These are phyloP conservation scores for Cladosporium oxysporum DNA, from an alignment of 2,329 filamentous ascomycete species.

Conservation along the genomic window DNA sequence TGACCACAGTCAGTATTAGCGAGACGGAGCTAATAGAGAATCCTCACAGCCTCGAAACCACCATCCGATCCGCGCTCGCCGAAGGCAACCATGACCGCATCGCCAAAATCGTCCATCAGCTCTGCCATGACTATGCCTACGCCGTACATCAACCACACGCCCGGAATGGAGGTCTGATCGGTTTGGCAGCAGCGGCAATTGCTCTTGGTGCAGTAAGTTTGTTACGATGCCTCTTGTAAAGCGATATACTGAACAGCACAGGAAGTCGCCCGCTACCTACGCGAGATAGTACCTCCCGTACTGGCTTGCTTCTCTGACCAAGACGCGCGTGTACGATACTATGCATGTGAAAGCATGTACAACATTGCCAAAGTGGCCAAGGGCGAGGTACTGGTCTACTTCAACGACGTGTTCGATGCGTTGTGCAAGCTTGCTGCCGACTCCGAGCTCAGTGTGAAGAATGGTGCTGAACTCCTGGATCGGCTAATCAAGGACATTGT, in stretches of 20 bases:
- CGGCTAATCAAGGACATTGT: constrained; percentile 95
- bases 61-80: constrained; percentile 80
- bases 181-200: constrained; percentile 91
- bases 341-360: constrained; percentile 99
- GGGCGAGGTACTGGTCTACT: constrained; percentile 94
- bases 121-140: constrained; percentile 97
- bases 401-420: constrained; percentile 97
- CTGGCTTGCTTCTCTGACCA: constrained; percentile 97
- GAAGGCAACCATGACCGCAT: constrained; percentile 78
- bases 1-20: neutral
- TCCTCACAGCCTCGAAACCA: constrained; percentile 72
- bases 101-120: constrained; percentile 85
- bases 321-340: constrained; percentile 95
- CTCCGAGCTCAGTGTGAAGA: constrained; percentile 95
- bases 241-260: constrained; percentile 45
- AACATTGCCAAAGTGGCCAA: constrained; percentile 99
- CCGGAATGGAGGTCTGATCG: constrained; percentile 92
- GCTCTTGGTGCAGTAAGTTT: constrained; percentile 81
- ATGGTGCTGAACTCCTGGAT: constrained; percentile 92
- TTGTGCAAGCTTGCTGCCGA: constrained; percentile 96
- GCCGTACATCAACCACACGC: constrained; percentile 96
- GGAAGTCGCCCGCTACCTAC: constrained; percentile 88
- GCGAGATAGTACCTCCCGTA: constrained; percentile 93
- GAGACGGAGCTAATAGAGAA: neutral
- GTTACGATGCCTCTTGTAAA: neutral